These are phyloP conservation scores for Otatea glauca DNA, from an alignment of 176 grass and related monocot species.

Conservation along the genomic window DNA sequence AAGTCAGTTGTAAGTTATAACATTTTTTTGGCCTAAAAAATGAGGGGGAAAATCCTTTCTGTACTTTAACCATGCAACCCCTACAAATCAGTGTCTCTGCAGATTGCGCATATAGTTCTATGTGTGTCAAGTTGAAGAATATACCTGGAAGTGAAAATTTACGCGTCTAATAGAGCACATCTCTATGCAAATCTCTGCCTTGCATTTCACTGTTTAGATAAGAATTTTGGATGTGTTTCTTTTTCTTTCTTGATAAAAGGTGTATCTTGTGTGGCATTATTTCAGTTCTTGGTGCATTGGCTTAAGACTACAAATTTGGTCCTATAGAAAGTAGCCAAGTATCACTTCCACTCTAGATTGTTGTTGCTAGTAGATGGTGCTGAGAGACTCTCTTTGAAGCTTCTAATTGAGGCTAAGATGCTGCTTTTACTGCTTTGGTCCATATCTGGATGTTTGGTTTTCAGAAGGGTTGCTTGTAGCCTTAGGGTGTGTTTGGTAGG, in stretches of 20 bases:
- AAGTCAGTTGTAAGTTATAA: no score
- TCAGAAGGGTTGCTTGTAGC: constrained; percentile 19
- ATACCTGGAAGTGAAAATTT: no score
- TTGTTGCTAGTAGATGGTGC: background rate
- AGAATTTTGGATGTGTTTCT: background rate
- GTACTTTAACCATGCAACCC: no score
- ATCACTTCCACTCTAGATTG: background rate
- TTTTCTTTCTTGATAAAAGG: background rate
- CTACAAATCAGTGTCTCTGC: no score
- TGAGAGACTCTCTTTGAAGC: background rate
- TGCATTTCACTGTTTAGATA: constrained; percentile 11
- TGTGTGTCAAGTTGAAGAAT: no score
- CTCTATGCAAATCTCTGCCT: background rate
- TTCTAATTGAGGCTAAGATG: constrained; percentile 3
- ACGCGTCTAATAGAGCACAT: no score
- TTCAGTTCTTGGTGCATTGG: constrained; percentile 4
- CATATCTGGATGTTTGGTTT: background rate
- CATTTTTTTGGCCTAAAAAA: no score
- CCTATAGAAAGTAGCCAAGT: background rate
- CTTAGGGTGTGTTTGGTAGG: no score
- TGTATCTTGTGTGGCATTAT: constrained; percentile 7
- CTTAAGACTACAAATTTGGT: constrained; percentile 16
- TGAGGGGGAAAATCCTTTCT: no score
- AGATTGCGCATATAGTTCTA: background rate
- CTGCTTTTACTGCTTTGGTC: background rate